Evolutionary conservation across 2,329 filamentous ascomycete species (phyloP).

Genomic region (Calycina herbarum): DNA sequence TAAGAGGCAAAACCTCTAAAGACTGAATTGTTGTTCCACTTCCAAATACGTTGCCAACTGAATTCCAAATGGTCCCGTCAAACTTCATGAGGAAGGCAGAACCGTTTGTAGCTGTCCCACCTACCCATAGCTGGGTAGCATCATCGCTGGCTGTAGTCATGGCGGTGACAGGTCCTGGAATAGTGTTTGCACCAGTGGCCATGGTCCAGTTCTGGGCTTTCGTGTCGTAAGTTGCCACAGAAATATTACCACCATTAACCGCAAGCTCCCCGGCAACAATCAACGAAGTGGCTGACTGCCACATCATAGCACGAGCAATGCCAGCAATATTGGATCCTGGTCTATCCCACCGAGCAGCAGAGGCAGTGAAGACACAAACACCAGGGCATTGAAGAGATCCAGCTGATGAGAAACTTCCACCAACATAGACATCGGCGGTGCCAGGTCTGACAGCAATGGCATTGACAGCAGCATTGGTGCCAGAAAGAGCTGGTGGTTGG

Average conservation of each 20-base stretch:
- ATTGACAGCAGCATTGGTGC: conserved; percentile 70
- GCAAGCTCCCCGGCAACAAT: conserved; percentile 77
- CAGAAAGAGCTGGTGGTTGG: conserved; percentile 75
- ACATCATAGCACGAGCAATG: conserved; percentile 69
- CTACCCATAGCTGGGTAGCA: conserved; percentile 76
- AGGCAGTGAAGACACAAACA: conserved; percentile 76
- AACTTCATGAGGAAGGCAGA: conserved; percentile 81
- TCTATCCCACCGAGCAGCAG: conserved; percentile 73
- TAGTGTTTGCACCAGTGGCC: conserved; percentile 59
- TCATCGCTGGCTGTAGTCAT: conserved; percentile 73
- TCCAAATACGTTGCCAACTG: conserved; percentile 63
- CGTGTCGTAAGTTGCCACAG: conserved; percentile 72
- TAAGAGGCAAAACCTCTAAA: conserved; percentile 77
- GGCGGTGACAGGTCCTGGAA: conserved; percentile 79
- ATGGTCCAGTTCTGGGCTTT: conserved; percentile 65
- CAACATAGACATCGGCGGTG: conserved; percentile 77
- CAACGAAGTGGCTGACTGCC: conserved; percentile 70
- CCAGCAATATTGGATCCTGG: conserved; percentile 74
- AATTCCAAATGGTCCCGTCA: conserved; percentile 69
- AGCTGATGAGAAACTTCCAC: conserved; percentile 79
- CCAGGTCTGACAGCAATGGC: conserved; percentile 72
- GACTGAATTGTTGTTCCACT: conserved; percentile 69
- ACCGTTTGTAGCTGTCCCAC: conserved; percentile 68
- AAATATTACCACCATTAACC: conserved; percentile 63
- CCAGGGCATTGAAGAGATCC: conserved; percentile 80